Percentiles rank a stretch among this genome's conserved stretches.
Conservation (phyloP, 2,329 filamentous ascomycete species). For the Leptographium wingfieldii region DNA sequence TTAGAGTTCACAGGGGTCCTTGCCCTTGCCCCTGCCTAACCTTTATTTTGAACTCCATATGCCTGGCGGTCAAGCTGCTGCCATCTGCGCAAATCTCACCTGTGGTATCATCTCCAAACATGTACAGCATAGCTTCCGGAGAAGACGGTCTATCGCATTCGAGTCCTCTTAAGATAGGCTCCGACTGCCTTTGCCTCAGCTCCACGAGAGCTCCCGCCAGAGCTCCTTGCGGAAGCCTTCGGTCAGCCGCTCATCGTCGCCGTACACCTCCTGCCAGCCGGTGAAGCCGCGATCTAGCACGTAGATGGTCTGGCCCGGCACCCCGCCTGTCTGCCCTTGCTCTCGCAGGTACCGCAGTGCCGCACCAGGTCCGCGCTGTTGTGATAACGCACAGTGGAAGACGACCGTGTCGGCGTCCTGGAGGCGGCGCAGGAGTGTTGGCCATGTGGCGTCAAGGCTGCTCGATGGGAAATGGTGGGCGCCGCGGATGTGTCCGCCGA, state of each 20-base stretch:
- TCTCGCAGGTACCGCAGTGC: conserved; percentile 70
- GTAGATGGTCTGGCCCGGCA: conserved; percentile 53
- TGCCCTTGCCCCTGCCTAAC: too few relatives aligned
- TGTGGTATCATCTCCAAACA: background rate
- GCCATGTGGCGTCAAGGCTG: conserved; percentile 62
- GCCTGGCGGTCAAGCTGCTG: too few relatives aligned
- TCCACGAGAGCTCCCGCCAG: conserved; percentile 38
- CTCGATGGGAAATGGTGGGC: conserved; percentile 63
- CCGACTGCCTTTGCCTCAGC: background rate
- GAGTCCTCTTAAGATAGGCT: background rate
- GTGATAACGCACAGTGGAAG: conserved; percentile 88
- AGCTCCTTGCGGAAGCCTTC: conserved; percentile 76
- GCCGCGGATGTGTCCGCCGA: conserved; percentile 78
- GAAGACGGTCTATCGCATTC: background rate
- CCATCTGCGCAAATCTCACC: too few relatives aligned
- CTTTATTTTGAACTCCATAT: too few relatives aligned
- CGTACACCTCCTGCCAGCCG: conserved; percentile 78
- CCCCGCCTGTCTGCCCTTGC: conserved; percentile 24
- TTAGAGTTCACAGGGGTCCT: too few relatives aligned
- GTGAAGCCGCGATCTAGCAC: conserved; percentile 77
- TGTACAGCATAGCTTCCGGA: background rate
- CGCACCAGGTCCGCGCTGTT: conserved; percentile 77
- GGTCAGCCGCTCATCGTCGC: conserved; percentile 66
- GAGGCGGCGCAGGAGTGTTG: conserved; percentile 69
- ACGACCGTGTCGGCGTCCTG: conserved; percentile 70